These are phyloP conservation scores for Pseudomonodictys pantanalensis DNA, from an alignment of 495 filamentous ascomycete species.

Conservation along the genomic window DNA sequence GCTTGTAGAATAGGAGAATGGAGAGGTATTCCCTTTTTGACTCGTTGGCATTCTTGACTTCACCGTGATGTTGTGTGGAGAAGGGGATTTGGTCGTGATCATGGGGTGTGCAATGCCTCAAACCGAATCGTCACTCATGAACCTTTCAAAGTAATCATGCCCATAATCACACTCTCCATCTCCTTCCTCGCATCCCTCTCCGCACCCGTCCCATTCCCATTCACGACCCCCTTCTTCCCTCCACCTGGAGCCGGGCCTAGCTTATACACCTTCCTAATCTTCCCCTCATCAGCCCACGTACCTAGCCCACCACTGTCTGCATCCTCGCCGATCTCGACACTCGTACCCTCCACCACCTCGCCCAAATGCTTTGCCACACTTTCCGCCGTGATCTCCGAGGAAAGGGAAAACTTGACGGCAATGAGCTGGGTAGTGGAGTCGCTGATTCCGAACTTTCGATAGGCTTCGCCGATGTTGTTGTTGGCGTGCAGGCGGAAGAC, in stretches of 20 bases:
- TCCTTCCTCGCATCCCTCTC: constrained; percentile 33
- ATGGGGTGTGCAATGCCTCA: too few species aligned
- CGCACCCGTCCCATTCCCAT: constrained; percentile 3
- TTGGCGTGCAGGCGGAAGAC: constrained; percentile 78
- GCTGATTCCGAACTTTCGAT: constrained; percentile 78
- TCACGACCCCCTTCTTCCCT: constrained; percentile 4
- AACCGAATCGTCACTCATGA: too few species aligned
- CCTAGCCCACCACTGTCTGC: constrained; percentile 54
- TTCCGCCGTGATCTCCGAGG: constrained; percentile 20
- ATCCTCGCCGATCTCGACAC: constrained; percentile 62
- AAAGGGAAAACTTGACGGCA: constrained; percentile 65
- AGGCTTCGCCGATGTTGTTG: constrained; percentile 91
- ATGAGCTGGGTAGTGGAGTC: constrained; percentile 67
- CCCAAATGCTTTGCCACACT: constrained; percentile 61
- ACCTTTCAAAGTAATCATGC: constrained; percentile 43
- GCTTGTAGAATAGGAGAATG: constrained; percentile 32
- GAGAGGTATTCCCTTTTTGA: not conserved
- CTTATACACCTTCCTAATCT: constrained; percentile 80
- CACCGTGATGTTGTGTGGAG: not conserved
- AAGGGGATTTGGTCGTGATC: too few species aligned
- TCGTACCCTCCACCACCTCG: constrained; percentile 59
- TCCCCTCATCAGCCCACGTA: constrained; percentile 59
- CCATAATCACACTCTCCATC: constrained; percentile 40
- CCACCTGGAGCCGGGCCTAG: constrained; percentile 41
- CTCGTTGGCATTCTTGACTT: not conserved